Conservation (phyloP, 1,284 basidiomycete species). For the Apiotrichum siamense region DNA sequence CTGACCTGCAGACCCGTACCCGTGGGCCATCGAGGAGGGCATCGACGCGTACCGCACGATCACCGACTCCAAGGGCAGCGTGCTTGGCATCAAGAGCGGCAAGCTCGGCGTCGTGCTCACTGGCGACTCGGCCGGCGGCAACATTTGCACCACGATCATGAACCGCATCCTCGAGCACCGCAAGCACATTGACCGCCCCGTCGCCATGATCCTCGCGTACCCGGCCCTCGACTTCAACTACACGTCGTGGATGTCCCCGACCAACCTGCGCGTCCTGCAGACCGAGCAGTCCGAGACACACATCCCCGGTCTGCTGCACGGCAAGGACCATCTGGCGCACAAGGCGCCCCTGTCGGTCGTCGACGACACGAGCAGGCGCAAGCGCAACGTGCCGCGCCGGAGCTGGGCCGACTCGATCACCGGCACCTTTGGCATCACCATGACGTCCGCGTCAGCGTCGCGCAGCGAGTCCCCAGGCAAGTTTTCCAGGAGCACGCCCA, state of each 20-base stretch:
- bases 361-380: constrained; percentile 52
- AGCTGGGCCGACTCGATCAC: constrained; percentile 51
- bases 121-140: constrained; percentile 88
- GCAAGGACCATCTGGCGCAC: constrained; percentile 82
- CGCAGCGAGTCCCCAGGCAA: not conserved
- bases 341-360: constrained; percentile 83
- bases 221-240: constrained; percentile 87
- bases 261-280: constrained; percentile 73
- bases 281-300: constrained; percentile 66
- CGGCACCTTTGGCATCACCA: constrained; percentile 23
- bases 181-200: constrained; percentile 54
- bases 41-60: constrained; percentile 83
- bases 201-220: constrained; percentile 72
- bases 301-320: constrained; percentile 59
- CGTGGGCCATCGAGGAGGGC: constrained; percentile 89
- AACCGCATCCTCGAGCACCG: constrained; percentile 72
- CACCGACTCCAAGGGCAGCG: constrained; percentile 68
- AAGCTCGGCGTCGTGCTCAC: constrained; percentile 68
- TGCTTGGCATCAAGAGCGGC: constrained; percentile 68
- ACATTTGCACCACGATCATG: constrained; percentile 73
- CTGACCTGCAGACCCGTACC: constrained; percentile 69
- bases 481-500: not conserved
- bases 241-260: constrained; percentile 92
- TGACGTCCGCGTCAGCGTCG: constrained; percentile 1
- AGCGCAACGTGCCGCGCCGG: constrained; percentile 24